Conservation (phyloP, 495 filamentous ascomycete species). For the Daldinia childiae region DNA sequence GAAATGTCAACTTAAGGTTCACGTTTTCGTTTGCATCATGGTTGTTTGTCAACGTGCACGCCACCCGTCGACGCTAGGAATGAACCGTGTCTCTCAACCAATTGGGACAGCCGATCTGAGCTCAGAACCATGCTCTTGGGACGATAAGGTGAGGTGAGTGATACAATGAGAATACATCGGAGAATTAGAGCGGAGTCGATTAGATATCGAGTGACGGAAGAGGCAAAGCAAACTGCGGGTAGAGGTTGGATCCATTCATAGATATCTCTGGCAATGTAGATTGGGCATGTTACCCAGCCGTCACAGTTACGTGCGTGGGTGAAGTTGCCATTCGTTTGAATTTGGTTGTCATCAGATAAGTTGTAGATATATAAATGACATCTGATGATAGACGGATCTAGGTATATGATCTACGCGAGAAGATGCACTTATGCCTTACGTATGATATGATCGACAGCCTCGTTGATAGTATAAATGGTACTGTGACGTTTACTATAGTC, state of each 20-base stretch:
- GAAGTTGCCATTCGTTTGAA: background rate
- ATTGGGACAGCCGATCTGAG: conserved; percentile 3
- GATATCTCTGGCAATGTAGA: background rate
- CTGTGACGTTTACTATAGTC: conserved; percentile 9
- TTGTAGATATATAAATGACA: background rate
- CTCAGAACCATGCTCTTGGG: conserved; percentile 12
- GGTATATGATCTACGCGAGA: background rate
- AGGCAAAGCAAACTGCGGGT: conserved; percentile 10
- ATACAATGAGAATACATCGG: conserved; percentile 14
- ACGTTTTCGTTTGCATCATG: conserved; percentile 13
- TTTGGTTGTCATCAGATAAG: background rate
- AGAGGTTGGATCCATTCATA: background rate
- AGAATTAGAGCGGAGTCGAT: background rate
- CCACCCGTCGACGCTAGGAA: conserved; percentile 7
- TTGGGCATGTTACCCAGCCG: background rate
- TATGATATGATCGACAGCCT: conserved; percentile 13
- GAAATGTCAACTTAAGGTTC: conserved; percentile 12
- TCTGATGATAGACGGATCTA: background rate
- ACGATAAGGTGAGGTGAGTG: conserved; percentile 21
- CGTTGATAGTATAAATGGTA: conserved; percentile 4
- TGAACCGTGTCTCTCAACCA: conserved; percentile 1
- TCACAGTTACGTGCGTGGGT: background rate
- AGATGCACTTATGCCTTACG: conserved; percentile 2
- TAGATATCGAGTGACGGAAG: background rate
- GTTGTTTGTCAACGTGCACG: conserved; percentile 3